Evolutionary conservation across 768 basidiomycete genomes (phyloP).

Genomic region (Lactifluus subvellereus): DNA sequence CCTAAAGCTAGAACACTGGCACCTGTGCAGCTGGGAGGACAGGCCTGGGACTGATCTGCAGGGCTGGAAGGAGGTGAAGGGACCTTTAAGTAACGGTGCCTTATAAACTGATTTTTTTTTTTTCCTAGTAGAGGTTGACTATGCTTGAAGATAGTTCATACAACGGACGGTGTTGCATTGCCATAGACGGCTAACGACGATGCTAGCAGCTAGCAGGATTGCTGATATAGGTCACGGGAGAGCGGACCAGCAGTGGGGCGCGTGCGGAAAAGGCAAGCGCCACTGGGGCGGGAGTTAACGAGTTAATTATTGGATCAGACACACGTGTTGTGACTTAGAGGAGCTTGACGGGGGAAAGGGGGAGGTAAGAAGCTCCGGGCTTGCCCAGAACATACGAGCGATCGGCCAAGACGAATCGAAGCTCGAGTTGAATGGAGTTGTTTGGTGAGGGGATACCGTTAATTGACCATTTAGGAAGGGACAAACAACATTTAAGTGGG

Average conservation of each 20-base stretch:
- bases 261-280: slow-evolving; percentile 1
- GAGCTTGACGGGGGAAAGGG: not conserved
- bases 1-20: not conserved
- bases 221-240: slow-evolving; percentile 8
- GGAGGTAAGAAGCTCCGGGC: not conserved
- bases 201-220: not conserved
- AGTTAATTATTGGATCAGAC: not conserved
- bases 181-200: not conserved
- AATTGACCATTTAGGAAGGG: slow-evolving; percentile 9
- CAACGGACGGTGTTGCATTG: slow-evolving; percentile 1
- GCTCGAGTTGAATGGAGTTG: slow-evolving; percentile 9
- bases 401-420: slow-evolving; percentile 12
- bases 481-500: not conserved
- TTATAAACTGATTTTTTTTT: not conserved
- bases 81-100: not conserved
- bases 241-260: slow-evolving; percentile 1
- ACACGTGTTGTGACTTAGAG: not conserved
- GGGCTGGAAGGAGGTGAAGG: not conserved
- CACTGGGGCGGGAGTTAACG: not conserved
- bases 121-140: not conserved
- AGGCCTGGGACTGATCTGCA: not conserved
- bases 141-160: not conserved
- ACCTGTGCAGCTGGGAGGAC: not conserved
- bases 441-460: slow-evolving; percentile 10
- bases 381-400: not conserved